phyloP scores from a whole-genome alignment of 129 eudicot species.

The Sambucus nigra region DNA sequence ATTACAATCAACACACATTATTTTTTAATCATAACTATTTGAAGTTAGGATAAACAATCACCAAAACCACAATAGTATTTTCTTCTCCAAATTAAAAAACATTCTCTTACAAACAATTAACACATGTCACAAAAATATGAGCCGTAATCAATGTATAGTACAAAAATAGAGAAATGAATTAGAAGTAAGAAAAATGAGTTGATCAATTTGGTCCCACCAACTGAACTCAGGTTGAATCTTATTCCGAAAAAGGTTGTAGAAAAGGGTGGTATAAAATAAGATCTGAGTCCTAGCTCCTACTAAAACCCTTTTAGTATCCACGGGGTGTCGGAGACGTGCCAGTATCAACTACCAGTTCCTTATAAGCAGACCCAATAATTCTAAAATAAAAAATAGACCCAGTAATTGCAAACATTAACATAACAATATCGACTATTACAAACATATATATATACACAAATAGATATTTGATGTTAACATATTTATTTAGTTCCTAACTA shows the following conservation, averaged over 20 bases:
- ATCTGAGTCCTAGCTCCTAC: constrained; percentile 92
- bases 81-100: neutral
- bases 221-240: constrained; percentile 68
- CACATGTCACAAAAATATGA: neutral
- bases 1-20: too few relatives aligned
- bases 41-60: too few relatives aligned
- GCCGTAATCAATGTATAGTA: neutral
- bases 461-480: too few relatives aligned
- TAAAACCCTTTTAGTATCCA: constrained; percentile 60
- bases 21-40: too few relatives aligned
- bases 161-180: neutral
- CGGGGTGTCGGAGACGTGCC: too few relatives aligned
- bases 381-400: too few relatives aligned
- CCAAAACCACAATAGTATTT: neutral
- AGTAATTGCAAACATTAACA: too few relatives aligned
- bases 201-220: constrained; percentile 89
- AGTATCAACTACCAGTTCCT: too few relatives aligned
- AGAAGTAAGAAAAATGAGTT: constrained; percentile 24
- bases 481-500: too few relatives aligned
- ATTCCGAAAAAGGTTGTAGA: constrained; percentile 71
- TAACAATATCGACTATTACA: too few relatives aligned
- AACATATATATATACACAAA: too few relatives aligned
- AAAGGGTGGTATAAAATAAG: constrained; percentile 77
- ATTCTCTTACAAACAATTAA: neutral
- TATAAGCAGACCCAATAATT: too few relatives aligned